Conservation (phyloP, 805 yeast genomes). For the Tetrapisispora namnaoensis region DNA sequence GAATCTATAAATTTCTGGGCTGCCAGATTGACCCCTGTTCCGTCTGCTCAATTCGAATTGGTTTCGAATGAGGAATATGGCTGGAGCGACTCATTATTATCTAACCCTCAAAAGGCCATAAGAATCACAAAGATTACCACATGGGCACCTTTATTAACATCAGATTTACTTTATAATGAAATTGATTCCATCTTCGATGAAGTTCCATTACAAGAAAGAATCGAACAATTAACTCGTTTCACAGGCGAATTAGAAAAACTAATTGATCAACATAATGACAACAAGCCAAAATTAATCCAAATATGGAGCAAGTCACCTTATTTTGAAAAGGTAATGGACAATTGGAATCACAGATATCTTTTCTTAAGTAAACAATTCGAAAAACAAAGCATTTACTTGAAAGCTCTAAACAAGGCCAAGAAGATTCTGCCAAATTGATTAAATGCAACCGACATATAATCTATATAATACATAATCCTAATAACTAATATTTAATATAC, state of each 20-base stretch:
- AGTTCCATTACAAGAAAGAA: slow-evolving; percentile 3
- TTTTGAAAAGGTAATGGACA: slow-evolving; percentile 30
- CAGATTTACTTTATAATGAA: slow-evolving; percentile 14
- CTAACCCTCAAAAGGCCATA: neutral
- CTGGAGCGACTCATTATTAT: slow-evolving; percentile 39
- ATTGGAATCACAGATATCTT: slow-evolving; percentile 35
- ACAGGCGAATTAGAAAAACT: slow-evolving; percentile 31
- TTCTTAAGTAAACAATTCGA: slow-evolving; percentile 30
- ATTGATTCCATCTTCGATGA: slow-evolving; percentile 6
- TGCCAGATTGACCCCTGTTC: slow-evolving; percentile 72
- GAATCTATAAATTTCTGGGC: slow-evolving; percentile 88
- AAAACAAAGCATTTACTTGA: slow-evolving; percentile 28
- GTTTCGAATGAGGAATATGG: slow-evolving; percentile 74
- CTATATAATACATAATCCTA: neutral
- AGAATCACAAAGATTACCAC: slow-evolving; percentile 4
- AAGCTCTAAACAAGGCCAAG: slow-evolving; percentile 26
- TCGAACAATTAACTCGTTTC: slow-evolving; percentile 29
- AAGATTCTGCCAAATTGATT: neutral
- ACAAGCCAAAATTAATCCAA: slow-evolving; percentile 30
- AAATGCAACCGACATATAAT: neutral
- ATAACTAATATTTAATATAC: neutral
- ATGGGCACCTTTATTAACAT: slow-evolving; percentile 20
- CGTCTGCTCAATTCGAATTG: slow-evolving; percentile 55
- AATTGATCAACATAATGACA: slow-evolving; percentile 36
- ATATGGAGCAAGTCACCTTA: slow-evolving; percentile 25